Base-by-base conservation (phyloP, 192 early-diverging fungal species). In the Umbelopsis vinacea region DNA sequence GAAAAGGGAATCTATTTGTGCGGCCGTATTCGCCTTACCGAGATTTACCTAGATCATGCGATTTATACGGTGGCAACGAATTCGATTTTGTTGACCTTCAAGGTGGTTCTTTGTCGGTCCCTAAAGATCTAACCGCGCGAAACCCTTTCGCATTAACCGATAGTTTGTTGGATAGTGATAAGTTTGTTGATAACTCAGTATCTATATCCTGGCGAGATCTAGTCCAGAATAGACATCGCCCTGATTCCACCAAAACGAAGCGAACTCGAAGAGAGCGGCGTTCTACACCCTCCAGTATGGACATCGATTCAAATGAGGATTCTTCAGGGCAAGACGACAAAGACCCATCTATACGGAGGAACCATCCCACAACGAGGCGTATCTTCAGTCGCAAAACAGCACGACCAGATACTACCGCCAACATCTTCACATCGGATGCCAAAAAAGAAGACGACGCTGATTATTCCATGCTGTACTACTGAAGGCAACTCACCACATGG, bases 381-480 rank as follows among this genome's bases (percentile, higher is more conserved):
- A 63, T 63, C 4, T 63, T 63, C 7, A 63, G 29, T 5, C 38
- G 35, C 4, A 63, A 37, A 37, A 63, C 57, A 37, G 57, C 57
- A 63, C 26, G 57, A 19, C 57, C 57, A 2, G 15, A 63, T 19
- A 63, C 57, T 0, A 63, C 57, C 19, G 57, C 57, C 14, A 63
- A 63, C 57, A 63, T 63, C 11, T 63, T 63, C 15, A 29, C 33
- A 37, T 26, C 23, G 1, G 57, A 63, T 37, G 57, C 17, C 7
- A 63, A 63, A 63, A 63, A 63, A 33, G 57, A 63, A 63, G 57
- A 63, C 35, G 57, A 63, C 26, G 11, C 57, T 19, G 57, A 63
- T 17, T 63, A 37, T 37, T 37, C 57, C 33, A 35, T 63, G 33
- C 24, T 35, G 33, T 63, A 63, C 12, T 63, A 63, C 19, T 63